phyloP scores from a whole-genome alignment of 768 basidiomycete species.

The Mrakia blollopis region DNA sequence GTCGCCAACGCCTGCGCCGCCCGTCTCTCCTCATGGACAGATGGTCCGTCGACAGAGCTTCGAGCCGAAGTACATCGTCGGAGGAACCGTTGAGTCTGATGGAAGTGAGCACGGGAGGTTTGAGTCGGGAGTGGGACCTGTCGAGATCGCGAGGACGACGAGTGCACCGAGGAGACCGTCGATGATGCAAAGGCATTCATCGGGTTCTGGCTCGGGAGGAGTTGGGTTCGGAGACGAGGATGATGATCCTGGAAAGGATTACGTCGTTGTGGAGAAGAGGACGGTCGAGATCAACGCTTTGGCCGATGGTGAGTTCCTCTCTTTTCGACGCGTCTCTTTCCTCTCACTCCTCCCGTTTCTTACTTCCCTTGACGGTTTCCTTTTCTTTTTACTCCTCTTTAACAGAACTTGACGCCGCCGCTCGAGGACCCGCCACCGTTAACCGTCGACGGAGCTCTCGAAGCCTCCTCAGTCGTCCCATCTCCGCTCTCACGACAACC shows the following conservation, averaged over 20 bases:
- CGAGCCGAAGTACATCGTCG: slow-evolving; percentile 37
- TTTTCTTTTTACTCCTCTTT: slow-evolving; percentile 54
- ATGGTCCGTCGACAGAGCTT: slow-evolving; percentile 30
- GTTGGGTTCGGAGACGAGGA: slow-evolving; percentile 39
- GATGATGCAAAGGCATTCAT: slow-evolving; percentile 16
- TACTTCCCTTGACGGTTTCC: slow-evolving; percentile 43
- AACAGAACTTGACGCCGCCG: slow-evolving; percentile 47
- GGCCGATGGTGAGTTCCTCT: slow-evolving; percentile 76
- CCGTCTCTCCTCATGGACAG: slow-evolving; percentile 2
- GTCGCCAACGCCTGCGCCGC: neutral
- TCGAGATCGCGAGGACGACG: slow-evolving; percentile 14
- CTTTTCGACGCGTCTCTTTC: neutral
- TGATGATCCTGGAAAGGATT: slow-evolving; percentile 60
- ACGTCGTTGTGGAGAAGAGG: slow-evolving; percentile 87
- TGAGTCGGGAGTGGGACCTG: neutral
- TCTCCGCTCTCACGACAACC: slow-evolving; percentile 41
- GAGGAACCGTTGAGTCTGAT: slow-evolving; percentile 23
- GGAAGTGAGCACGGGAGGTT: slow-evolving; percentile 18
- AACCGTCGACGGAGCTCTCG: slow-evolving; percentile 43
- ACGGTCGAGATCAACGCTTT: slow-evolving; percentile 88
- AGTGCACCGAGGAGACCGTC: slow-evolving; percentile 2
- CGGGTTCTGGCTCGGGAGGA: slow-evolving; percentile 10
- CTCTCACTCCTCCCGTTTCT: neutral
- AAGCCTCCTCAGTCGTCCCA: slow-evolving; percentile 39
- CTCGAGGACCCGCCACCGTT: slow-evolving; percentile 42